Evolutionary conservation across 768 basidiomycete species (phyloP).

Genomic region (Asterophora parasitica): DNA sequence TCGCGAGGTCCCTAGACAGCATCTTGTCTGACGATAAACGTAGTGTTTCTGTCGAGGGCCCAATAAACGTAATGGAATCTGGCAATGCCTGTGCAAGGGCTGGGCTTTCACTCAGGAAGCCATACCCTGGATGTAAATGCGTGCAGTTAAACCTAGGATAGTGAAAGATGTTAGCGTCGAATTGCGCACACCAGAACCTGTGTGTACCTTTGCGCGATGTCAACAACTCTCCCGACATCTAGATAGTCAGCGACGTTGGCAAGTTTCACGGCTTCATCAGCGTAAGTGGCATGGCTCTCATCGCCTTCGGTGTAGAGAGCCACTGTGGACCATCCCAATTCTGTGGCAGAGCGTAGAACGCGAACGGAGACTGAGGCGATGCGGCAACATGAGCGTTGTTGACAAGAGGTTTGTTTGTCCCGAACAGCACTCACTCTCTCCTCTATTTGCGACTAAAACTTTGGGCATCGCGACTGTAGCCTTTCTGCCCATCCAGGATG

Average conservation of each 20-base stretch:
- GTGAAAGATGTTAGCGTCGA: background rate
- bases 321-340: conserved; percentile 65
- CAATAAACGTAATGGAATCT: conserved; percentile 66
- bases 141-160: conserved; percentile 26
- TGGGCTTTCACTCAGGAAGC: conserved; percentile 86
- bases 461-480: conserved; percentile 39
- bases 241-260: conserved; percentile 54
- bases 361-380: conserved; percentile 72
- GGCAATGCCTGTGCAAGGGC: conserved; percentile 75
- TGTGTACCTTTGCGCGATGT: conserved; percentile 22
- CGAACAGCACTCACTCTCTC: conserved; percentile 44
- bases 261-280: conserved; percentile 85
- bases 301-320: conserved; percentile 85
- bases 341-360: conserved; percentile 72
- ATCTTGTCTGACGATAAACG: conserved; percentile 54
- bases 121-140: conserved; percentile 57
- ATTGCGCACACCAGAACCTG: background rate
- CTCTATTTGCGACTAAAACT: conserved; percentile 72
- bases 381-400: conserved; percentile 13
- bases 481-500: background rate
- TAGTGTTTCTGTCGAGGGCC: conserved; percentile 75
- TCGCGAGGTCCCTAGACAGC: conserved; percentile 30
- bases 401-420: conserved; percentile 21
- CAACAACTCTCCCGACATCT: conserved; percentile 26
- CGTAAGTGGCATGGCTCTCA: conserved; percentile 75